Percentiles rank a stretch among this genome's conserved stretches.
These are phyloP conservation scores for Clavariopsis aquatica DNA, from an alignment of 495 filamentous ascomycete genomes.

Conservation along the genomic window DNA sequence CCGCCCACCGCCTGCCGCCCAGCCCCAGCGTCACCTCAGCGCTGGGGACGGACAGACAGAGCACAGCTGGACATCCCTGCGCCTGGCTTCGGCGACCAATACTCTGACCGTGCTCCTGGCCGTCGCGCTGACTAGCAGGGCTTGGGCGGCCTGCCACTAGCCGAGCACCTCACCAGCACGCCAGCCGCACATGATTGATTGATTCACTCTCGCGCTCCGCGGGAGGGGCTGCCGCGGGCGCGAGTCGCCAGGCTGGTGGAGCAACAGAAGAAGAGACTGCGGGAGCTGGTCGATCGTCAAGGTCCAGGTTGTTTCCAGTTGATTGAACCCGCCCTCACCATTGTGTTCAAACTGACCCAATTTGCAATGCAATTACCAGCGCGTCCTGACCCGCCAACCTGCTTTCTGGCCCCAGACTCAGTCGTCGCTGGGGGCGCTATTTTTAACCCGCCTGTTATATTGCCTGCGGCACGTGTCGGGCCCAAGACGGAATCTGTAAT, in stretches of 20 bases:
- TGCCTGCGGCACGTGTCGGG: conserved; percentile 36
- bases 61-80: conserved; percentile 21
- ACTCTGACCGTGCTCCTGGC: conserved; percentile 7
- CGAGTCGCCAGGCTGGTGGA: background rate
- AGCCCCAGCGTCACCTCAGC: conserved; percentile 19
- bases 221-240: conserved; percentile 25
- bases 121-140: background rate
- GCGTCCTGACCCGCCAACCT: conserved; percentile 22
- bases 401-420: conserved; percentile 24
- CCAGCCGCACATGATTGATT: conserved; percentile 29
- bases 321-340: conserved; percentile 2
- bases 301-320: conserved; percentile 24
- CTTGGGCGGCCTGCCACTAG: conserved; percentile 26
- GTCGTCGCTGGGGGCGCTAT: conserved; percentile 11
- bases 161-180: conserved; percentile 33
- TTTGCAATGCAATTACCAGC: conserved; percentile 15
- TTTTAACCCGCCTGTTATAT: conserved; percentile 21
- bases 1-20: background rate
- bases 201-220: conserved; percentile 14
- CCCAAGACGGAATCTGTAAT: conserved; percentile 30
- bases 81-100: conserved; percentile 31
- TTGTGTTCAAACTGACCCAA: conserved; percentile 9
- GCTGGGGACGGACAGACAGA: background rate
- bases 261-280: conserved; percentile 3
- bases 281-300: conserved; percentile 2